Evolutionary conservation across 1,284 basidiomycete genomes (phyloP).

Genomic region (Sparassis latifolia): DNA sequence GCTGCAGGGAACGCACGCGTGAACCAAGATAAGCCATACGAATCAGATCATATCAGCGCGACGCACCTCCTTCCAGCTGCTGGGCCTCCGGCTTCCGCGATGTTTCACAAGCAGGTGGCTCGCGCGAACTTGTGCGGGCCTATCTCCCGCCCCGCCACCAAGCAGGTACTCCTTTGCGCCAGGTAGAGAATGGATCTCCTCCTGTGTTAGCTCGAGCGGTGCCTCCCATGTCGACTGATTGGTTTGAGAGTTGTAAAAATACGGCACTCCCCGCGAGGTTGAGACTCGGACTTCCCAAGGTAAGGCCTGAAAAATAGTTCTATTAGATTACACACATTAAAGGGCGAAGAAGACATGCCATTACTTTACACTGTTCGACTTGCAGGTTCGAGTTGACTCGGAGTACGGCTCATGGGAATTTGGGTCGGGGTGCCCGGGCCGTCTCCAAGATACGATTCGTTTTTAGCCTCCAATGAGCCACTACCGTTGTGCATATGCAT

Average conservation of each 20-base stretch:
- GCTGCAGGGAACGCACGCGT: not conserved
- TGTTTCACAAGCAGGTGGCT: constrained; percentile 97
- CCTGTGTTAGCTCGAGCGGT: constrained; percentile 60
- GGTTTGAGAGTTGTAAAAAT: constrained; percentile 81
- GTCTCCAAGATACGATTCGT: not conserved
- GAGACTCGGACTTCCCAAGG: constrained; percentile 83
- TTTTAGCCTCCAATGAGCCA: too few relatives aligned
- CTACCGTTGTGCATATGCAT: too few relatives aligned
- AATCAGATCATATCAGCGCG: too few relatives aligned
- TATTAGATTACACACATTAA: too few relatives aligned
- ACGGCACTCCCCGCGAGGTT: constrained; percentile 72
- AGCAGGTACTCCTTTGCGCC: constrained; percentile 57
- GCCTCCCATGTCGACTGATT: constrained; percentile 80
- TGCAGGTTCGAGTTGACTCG: too few relatives aligned
- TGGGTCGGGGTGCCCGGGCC: too few relatives aligned
- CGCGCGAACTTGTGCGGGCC: constrained; percentile 72
- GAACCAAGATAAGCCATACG: too few relatives aligned
- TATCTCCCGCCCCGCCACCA: constrained; percentile 17
- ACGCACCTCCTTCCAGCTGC: constrained; percentile 89
- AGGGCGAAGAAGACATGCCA: too few relatives aligned
- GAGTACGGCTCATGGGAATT: too few relatives aligned
- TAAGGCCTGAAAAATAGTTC: constrained; percentile 4
- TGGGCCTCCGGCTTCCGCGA: constrained; percentile 77
- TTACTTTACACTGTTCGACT: too few relatives aligned
- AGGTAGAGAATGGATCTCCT: constrained; percentile 59